phyloP scores from a whole-genome alignment of 2,329 filamentous ascomycete species.

The Colletotrichum spinosum region DNA sequence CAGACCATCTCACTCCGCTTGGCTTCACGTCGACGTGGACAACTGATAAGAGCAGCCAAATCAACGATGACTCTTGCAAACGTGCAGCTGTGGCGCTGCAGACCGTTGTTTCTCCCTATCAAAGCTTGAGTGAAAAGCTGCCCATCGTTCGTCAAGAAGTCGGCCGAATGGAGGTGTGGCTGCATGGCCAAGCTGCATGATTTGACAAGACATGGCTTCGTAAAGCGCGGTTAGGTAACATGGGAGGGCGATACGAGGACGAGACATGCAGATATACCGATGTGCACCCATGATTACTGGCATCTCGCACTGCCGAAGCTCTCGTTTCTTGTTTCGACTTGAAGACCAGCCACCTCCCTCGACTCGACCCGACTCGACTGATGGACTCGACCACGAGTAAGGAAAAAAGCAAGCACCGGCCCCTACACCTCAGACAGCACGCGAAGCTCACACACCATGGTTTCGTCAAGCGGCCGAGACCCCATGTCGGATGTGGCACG shows the following conservation, averaged over 20 bases:
- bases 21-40: too few species aligned
- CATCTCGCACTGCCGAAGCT: slow-evolving; percentile 6
- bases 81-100: slow-evolving; percentile 20
- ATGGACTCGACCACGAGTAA: too few species aligned
- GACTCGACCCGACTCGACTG: neutral
- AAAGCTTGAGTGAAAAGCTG: too few species aligned
- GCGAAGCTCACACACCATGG: too few species aligned
- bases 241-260: slow-evolving; percentile 33
- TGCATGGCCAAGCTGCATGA: slow-evolving; percentile 30
- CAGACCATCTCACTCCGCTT: too few species aligned
- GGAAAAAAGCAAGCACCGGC: too few species aligned
- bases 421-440: too few species aligned
- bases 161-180: slow-evolving; percentile 16
- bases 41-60: too few species aligned
- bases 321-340: slow-evolving; percentile 17
- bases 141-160: neutral
- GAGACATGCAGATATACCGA: slow-evolving; percentile 19
- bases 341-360: slow-evolving; percentile 5
- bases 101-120: slow-evolving; percentile 1
- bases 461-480: too few species aligned
- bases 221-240: slow-evolving; percentile 25
- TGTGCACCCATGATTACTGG: too few species aligned
- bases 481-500: too few species aligned
- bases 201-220: slow-evolving; percentile 28
- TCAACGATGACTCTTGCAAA: neutral